phyloP scores from a whole-genome alignment of 1,284 basidiomycete species.

The Boletus nobilissimus region DNA sequence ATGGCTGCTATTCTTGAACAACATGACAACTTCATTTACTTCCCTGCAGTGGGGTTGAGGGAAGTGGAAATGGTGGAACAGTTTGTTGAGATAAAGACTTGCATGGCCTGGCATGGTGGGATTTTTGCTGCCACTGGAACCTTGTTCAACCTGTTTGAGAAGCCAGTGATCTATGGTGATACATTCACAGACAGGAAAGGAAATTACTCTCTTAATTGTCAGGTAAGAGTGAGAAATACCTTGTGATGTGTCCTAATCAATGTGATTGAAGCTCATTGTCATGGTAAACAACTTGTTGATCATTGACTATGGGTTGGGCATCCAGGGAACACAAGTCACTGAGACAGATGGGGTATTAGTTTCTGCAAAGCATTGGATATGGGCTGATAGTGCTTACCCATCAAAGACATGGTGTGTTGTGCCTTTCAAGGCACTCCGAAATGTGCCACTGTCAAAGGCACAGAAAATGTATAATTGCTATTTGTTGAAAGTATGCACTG shows the following conservation, averaged over 20 bases:
- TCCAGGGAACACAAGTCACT: not conserved
- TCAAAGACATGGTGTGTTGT: conserved; percentile 17
- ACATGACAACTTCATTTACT: too few relatives aligned
- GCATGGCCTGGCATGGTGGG: not conserved
- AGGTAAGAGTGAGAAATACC: not conserved
- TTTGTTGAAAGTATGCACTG: not conserved
- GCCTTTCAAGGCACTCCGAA: conserved; percentile 10
- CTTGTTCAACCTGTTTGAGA: too few relatives aligned
- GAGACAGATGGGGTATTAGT: not conserved
- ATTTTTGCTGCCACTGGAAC: too few relatives aligned
- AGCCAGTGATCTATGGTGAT: too few relatives aligned
- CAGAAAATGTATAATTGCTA: not conserved
- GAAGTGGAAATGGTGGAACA: not conserved
- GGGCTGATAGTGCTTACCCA: conserved; percentile 19
- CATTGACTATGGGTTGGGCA: conserved; percentile 20
- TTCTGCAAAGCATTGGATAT: conserved; percentile 10
- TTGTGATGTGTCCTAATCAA: not conserved
- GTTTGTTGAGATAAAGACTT: not conserved
- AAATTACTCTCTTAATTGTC: not conserved
- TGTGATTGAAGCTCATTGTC: not conserved
- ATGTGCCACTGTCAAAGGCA: not conserved
- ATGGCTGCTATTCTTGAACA: too few relatives aligned
- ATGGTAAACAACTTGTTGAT: conserved; percentile 21
- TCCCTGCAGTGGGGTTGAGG: too few relatives aligned
- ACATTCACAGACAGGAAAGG: not conserved